Evolutionary conservation across 179 eudicot genomes (phyloP).

Genomic region (Amaranthus tricolor): DNA sequence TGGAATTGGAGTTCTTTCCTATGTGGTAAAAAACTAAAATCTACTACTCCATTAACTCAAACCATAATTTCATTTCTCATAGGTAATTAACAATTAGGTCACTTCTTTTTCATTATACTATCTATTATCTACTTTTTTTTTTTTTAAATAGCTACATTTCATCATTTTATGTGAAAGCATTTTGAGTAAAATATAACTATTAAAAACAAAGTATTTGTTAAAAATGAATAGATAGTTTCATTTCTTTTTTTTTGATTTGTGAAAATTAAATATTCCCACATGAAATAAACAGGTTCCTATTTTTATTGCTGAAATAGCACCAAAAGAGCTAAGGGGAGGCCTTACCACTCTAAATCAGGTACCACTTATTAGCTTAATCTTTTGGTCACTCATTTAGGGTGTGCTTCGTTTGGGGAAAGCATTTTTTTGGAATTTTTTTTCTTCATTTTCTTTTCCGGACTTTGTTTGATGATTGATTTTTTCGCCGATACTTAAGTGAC

Average conservation of each 20-base stretch:
- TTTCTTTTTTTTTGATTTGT: not conserved
- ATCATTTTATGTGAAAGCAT: too few relatives aligned
- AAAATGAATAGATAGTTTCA: not conserved
- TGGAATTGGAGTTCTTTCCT: conserved; percentile 81
- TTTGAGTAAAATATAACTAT: too few relatives aligned
- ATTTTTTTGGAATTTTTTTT: not conserved
- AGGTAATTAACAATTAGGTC: too few relatives aligned
- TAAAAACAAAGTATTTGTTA: too few relatives aligned
- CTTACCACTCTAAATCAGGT: conserved; percentile 85
- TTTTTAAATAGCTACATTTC: too few relatives aligned
- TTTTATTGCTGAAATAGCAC: conserved; percentile 82
- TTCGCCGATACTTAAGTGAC: not conserved
- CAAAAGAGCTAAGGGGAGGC: conserved; percentile 78
- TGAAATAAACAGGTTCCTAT: conserved; percentile 56
- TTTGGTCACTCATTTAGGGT: too few relatives aligned
- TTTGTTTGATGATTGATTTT: not conserved
- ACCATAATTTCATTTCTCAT: not conserved
- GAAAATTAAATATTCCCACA: not conserved
- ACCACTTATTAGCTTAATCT: not conserved
- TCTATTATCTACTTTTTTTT: too few relatives aligned
- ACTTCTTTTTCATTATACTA: too few relatives aligned
- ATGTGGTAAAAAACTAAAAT: conserved; percentile 48
- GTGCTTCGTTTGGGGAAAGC: too few relatives aligned
- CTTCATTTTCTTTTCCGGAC: not conserved
- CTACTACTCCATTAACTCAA: not conserved